Evolutionary conservation across 176 grass and related monocot genomes (phyloP).

Genomic region (Aegilops speltoides): DNA sequence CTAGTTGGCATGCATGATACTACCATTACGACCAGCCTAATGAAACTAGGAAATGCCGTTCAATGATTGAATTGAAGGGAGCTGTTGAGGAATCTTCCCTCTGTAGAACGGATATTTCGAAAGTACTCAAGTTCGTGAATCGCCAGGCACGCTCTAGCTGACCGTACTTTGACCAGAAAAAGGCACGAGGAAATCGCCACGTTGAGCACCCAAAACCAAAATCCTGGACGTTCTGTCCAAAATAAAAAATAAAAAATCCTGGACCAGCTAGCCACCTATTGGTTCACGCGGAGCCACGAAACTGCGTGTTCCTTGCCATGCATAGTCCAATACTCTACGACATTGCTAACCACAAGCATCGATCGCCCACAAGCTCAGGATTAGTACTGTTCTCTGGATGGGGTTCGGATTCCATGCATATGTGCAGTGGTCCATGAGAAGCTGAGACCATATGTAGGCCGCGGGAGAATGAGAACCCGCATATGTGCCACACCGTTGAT

Average conservation of each 20-base stretch:
- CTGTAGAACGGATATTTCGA: too few species aligned
- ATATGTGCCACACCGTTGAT: background rate
- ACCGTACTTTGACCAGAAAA: background rate
- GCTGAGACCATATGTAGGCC: background rate
- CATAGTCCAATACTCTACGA: background rate
- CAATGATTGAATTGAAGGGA: too few species aligned
- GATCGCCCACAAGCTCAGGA: background rate
- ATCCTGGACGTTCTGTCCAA: background rate
- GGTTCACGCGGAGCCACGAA: background rate
- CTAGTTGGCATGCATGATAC: too few species aligned
- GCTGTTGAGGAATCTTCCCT: too few species aligned
- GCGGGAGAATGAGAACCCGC: background rate
- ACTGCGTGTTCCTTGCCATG: too few species aligned
- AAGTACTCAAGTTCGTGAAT: background rate
- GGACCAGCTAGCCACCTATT: background rate
- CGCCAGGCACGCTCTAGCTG: background rate
- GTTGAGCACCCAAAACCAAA: too few species aligned
- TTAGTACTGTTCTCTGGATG: too few species aligned
- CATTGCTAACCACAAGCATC: too few species aligned
- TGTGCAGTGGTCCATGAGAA: background rate
- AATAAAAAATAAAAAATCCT: background rate
- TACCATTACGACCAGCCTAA: too few species aligned
- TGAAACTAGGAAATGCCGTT: too few species aligned
- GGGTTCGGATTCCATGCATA: too few species aligned
- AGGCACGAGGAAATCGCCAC: too few species aligned